These are phyloP conservation scores for Pichia sp. DNA, from an alignment of 1,139 yeast species.

Conservation along the genomic window DNA sequence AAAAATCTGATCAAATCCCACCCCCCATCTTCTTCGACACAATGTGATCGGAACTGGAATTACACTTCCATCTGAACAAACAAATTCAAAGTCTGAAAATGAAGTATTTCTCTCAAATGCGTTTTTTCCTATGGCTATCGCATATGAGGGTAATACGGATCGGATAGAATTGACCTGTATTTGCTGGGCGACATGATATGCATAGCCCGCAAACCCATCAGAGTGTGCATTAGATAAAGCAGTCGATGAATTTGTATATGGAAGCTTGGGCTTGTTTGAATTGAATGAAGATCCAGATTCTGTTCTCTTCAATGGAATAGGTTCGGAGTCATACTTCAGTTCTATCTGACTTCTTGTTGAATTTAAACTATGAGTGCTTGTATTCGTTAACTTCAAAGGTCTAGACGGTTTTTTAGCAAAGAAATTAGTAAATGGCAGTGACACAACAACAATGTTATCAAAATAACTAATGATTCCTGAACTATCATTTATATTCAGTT, in stretches of 20 bases:
- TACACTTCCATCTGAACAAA: slow-evolving; percentile 58
- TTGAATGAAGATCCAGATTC: too few species aligned
- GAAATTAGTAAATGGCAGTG: slow-evolving; percentile 57
- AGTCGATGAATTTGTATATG: too few species aligned
- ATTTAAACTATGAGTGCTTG: not conserved
- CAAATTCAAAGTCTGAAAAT: slow-evolving; percentile 62
- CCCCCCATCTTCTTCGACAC: slow-evolving; percentile 68
- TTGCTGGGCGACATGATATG: slow-evolving; percentile 70
- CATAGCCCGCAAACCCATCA: slow-evolving; percentile 50
- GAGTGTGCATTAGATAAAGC: too few species aligned
- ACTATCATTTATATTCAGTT: slow-evolving; percentile 36
- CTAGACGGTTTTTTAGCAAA: slow-evolving; percentile 25
- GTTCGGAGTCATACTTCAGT: too few species aligned
- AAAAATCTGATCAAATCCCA: slow-evolving; percentile 51
- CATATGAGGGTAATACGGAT: slow-evolving; percentile 66
- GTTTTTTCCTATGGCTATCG: slow-evolving; percentile 67
- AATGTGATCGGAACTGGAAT: slow-evolving; percentile 53
- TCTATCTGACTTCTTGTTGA: not conserved
- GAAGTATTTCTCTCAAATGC: slow-evolving; percentile 61
- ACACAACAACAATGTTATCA: slow-evolving; percentile 48
- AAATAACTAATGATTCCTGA: slow-evolving; percentile 52
- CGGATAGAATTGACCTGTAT: slow-evolving; percentile 56
- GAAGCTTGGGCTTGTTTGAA: too few species aligned
- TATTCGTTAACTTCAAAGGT: not conserved
- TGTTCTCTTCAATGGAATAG: too few species aligned